Base-by-base conservation (phyloP, 768 basidiomycete genomes). In the Baorangia bicolor region DNA sequence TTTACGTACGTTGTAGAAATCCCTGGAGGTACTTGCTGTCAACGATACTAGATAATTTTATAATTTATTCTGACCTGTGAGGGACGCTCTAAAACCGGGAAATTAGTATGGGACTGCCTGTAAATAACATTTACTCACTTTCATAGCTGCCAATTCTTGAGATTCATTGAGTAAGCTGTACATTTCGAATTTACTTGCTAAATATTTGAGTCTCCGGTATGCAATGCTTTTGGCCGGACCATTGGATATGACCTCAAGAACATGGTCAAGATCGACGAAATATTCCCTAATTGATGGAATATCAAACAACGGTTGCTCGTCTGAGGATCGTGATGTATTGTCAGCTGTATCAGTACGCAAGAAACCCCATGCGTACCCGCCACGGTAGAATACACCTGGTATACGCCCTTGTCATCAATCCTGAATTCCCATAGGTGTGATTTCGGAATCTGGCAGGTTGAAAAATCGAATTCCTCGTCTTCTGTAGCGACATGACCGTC, bases 1-100 rank as follows among this genome's bases (percentile, higher is more conserved):
- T 70, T 99, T 99, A 25, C 97, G 87, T 48, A 94, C 80, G 69
- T 99, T 99, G 74, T 99, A 99, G 64, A 99, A 98, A 74, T 99
- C 97, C 56, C 96, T 95, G 67, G n/a, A 56, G 12, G 23, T 12
- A 31, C 14, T 11, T 21, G 25, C 13, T 28, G 49, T 62, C 57
- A 57, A 50, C n/a, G 40, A 34, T n/a, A 44, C 42, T 33, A 16
- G 28, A 20, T 20, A 27, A 31, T 12, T 21, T 23, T 13, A 23
- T 23, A 38, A 13, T 11, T 16, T 40, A 30, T 30, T 27, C 58
- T 37, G n/a, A 71, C 69, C 69, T 71, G 41, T 71, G 69, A 39
- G 69, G 67, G 33, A 71, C 69, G 5, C 71, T 68, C 69, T 71
- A 25, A 57, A 31, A 31, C 27, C 6, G 4, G 20, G 18, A 16